phyloP scores from a whole-genome alignment of 2,329 filamentous ascomycete species.

The Helotiales sp. region DNA sequence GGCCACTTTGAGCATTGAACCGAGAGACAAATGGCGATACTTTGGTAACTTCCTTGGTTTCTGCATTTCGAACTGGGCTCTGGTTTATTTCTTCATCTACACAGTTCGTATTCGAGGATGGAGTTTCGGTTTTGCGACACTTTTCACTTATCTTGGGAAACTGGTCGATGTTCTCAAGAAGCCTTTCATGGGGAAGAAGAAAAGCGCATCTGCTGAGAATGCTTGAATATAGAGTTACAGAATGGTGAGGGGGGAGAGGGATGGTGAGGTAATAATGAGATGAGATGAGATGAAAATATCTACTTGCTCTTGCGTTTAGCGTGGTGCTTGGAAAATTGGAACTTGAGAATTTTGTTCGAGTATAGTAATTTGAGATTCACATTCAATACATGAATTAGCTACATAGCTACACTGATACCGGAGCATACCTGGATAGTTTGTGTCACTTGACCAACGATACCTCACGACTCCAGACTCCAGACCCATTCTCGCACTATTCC shows the following conservation, averaged over 20 bases:
- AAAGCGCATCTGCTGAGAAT: too few relatives aligned
- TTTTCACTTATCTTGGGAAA: constrained; percentile 52
- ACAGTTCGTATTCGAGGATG: constrained; percentile 69
- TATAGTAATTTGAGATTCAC: neutral
- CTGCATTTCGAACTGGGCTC: constrained; percentile 66
- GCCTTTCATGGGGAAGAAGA: neutral
- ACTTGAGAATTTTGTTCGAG: neutral
- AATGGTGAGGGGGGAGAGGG: neutral
- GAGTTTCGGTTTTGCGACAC: constrained; percentile 64
- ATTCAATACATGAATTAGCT: too few relatives aligned
- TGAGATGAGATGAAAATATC: neutral
- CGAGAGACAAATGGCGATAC: constrained; percentile 66
- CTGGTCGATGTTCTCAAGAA: constrained; percentile 37
- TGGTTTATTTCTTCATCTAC: constrained; percentile 79
- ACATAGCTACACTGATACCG: too few relatives aligned
- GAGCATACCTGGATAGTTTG: too few relatives aligned
- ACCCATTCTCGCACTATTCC: too few relatives aligned
- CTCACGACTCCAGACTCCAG: too few relatives aligned
- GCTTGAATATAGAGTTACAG: too few relatives aligned
- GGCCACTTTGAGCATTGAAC: constrained; percentile 49
- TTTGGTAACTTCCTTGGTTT: constrained; percentile 75
- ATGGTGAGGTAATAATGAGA: neutral
- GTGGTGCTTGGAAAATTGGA: neutral
- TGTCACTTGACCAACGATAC: too few relatives aligned
- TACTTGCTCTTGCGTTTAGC: neutral